Evolutionary conservation across 2,329 filamentous ascomycete genomes (phyloP), one percentile per base, ranked within the genome.

Genomic region (Parafenestella ontariensis): DNA sequence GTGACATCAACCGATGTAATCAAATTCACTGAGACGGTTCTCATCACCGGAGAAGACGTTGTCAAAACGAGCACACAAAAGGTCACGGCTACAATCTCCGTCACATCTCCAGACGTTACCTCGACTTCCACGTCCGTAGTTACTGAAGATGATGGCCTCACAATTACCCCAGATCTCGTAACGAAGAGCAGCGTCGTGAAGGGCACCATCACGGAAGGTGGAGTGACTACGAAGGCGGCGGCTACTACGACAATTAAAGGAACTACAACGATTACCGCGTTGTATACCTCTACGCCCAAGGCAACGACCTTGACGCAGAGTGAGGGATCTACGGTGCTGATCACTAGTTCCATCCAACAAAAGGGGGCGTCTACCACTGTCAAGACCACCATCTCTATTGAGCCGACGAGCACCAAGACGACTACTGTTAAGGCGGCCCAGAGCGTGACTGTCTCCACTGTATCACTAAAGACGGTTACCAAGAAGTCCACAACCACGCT

Each of bases 401-500:
- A 51, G 18, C 56, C 61, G 11, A 60, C 45, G 5, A 66, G 54
- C 24, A 66, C 66, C 3, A 71, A 68, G 47, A 69, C 65, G 2
- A 65, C 58, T 23, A 67, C 62, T 10, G 29, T 61, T 2, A 65
- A 69, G 33, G 49, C 62, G 33, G 49, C 62, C 29, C 59, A 58
- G n/a, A 59, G 23, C 2, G 41, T 66, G 4, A 68, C 61, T 13
- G 47, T 65, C 39, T 61, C 48, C 17, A 54, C 49, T 2, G 61
- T 59, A 1, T 69, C 63, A 0, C 50, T 58, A n/a, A 71, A 72
- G 45, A 69, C 59, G 5, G 61, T 61, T 1, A 72, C 66, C 1
- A 73, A 71, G 61, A 67, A 65, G 41, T 64, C 66, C 0, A 72
- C 68, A 2, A 62, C 60, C 15, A 71, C 65, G 5, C 47, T 52